Conservation (phyloP, 1,139 yeast genomes). For the Geotrichum fermentans region DNA sequence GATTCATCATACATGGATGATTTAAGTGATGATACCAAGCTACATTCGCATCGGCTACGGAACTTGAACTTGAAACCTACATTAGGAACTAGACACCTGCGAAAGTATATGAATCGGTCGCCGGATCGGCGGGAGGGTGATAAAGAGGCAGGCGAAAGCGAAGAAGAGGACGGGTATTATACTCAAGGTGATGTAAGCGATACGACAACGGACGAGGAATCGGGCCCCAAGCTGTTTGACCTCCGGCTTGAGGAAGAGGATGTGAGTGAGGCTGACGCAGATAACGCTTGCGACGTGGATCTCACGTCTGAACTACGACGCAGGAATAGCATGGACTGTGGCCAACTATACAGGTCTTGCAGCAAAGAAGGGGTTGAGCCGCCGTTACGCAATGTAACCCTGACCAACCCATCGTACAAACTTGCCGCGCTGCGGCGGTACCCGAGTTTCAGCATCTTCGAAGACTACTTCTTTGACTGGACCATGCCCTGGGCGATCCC, state of each 20-base stretch:
- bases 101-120: constrained; percentile 12
- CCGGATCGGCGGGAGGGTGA: constrained; percentile 5
- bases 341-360: neutral
- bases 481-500: constrained; percentile 15
- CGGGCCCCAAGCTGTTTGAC: neutral
- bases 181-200: constrained; percentile 10
- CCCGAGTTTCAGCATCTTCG: constrained; percentile 16
- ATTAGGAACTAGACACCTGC: constrained; percentile 5
- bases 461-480: constrained; percentile 13
- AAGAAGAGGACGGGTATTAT: constrained; percentile 3
- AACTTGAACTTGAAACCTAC: neutral
- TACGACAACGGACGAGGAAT: constrained; percentile 8
- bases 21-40: neutral
- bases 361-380: no score
- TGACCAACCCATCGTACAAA: constrained; percentile 7
- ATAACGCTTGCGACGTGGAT: constrained; percentile 11
- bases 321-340: constrained; percentile 6
- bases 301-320: constrained; percentile 12
- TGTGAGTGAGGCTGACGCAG: neutral
- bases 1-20: neutral
- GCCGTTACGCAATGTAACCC: neutral
- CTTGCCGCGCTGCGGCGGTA: constrained; percentile 16
- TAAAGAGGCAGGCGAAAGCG: constrained; percentile 12
- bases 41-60: constrained; percentile 1
- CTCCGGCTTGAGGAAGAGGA: neutral